Percentiles rank a stretch among this genome's conserved stretches.
Evolutionary conservation across 257 asterid species (phyloP).

Genomic region (Solanum chilense): DNA sequence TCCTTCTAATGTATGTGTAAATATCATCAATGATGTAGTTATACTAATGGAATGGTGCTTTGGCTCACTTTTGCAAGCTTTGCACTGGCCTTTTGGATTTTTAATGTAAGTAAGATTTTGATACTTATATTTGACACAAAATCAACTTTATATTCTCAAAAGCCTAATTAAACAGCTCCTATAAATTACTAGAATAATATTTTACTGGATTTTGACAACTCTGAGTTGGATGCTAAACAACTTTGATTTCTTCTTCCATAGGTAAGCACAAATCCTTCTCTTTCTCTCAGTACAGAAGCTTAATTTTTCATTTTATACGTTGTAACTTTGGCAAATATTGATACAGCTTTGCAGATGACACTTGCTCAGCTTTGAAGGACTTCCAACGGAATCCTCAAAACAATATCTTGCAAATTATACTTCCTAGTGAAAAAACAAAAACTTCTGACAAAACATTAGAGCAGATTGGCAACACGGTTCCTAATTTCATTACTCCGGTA

Average conservation of each 20-base stretch:
- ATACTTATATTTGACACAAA: background rate
- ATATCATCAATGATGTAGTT: constrained; percentile 15
- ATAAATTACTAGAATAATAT: constrained; percentile 22
- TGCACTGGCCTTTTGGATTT: constrained; percentile 39
- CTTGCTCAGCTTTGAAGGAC: constrained; percentile 31
- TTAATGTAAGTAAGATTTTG: constrained; percentile 23
- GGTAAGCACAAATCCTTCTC: constrained; percentile 16
- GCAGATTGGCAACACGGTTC: constrained; percentile 31
- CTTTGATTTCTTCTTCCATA: constrained; percentile 32
- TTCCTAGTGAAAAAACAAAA: constrained; percentile 29
- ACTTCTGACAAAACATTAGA: constrained; percentile 8
- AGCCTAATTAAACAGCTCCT: background rate
- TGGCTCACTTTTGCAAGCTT: constrained; percentile 38
- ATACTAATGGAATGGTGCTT: constrained; percentile 46
- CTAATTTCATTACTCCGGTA: constrained; percentile 36
- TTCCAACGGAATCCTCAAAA: constrained; percentile 26
- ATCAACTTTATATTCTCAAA: background rate
- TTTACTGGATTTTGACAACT: constrained; percentile 42
- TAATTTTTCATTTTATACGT: background rate
- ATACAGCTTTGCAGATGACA: constrained; percentile 35
- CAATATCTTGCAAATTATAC: constrained; percentile 22
- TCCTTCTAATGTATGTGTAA: constrained; percentile 13
- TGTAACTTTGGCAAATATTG: background rate
- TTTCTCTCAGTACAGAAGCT: background rate
- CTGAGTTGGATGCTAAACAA: constrained; percentile 40